Percentiles rank a stretch among this genome's conserved stretches.
phyloP scores from a whole-genome alignment of 2,329 filamentous ascomycete genomes.

The Sarocladium strictum region DNA sequence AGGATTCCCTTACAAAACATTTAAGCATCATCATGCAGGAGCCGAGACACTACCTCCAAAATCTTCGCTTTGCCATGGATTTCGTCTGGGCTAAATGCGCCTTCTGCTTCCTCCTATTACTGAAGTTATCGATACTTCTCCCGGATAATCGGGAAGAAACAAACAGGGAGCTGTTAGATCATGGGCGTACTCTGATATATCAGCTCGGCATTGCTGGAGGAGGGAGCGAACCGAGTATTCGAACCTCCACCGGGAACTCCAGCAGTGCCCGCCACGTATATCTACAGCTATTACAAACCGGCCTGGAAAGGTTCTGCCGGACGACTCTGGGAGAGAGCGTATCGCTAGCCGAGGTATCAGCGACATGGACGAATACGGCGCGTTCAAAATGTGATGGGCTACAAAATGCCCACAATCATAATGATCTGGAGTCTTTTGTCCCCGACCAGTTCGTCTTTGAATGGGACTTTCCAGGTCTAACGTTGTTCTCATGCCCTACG shows the following conservation, averaged over 20 bases:
- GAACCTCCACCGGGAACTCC: conserved; percentile 15
- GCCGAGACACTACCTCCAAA: conserved; percentile 39
- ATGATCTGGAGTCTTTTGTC: conserved; percentile 46
- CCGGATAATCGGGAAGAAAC: conserved; percentile 26
- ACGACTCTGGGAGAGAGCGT: conserved; percentile 8
- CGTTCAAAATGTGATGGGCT: not conserved
- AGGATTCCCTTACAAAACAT: conserved; percentile 43
- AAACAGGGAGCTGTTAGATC: conserved; percentile 14
- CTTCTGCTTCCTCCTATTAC: conserved; percentile 48
- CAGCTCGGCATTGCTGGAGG: conserved; percentile 19
- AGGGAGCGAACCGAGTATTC: not conserved
- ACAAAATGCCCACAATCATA: conserved; percentile 10
- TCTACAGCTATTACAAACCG: conserved; percentile 18
- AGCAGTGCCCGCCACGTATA: conserved; percentile 28
- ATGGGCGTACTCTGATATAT: conserved; percentile 17
- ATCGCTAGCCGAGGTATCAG: not conserved
- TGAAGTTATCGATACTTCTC: conserved; percentile 45
- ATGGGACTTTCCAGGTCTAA: conserved; percentile 51
- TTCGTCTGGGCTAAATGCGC: conserved; percentile 55
- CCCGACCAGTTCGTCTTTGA: conserved; percentile 51
- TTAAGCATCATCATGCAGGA: conserved; percentile 40
- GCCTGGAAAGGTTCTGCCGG: conserved; percentile 19
- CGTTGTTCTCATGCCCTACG: conserved; percentile 27
- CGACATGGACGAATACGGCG: conserved; percentile 2
- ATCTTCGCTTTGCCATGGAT: conserved; percentile 48